Conservation (phyloP, 78 protist genomes). For the Protostelium mycophagum region DNA sequence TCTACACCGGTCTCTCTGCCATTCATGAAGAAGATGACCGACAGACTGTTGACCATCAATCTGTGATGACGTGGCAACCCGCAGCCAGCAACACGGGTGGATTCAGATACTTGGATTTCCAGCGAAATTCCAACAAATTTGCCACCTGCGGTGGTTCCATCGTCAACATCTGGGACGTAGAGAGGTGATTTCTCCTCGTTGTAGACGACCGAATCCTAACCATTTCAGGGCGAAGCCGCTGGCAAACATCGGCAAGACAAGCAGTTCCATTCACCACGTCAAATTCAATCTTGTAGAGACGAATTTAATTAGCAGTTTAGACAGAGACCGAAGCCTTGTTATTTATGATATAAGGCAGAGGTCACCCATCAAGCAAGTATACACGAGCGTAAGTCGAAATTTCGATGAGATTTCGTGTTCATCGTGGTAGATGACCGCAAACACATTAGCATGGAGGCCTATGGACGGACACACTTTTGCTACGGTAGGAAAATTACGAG, state of each 20-base stretch:
- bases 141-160: not conserved
- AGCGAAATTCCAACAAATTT: not conserved
- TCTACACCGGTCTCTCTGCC: not conserved
- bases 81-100: not conserved
- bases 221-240: not conserved
- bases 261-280: not conserved
- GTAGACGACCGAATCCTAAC: not conserved
- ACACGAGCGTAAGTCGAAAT: not conserved
- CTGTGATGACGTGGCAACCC: not conserved
- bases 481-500: not conserved
- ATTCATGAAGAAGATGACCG: not conserved
- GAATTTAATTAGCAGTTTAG: not conserved
- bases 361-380: not conserved
- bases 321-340: not conserved
- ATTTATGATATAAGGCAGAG: not conserved
- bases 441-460: not conserved
- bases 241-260: not conserved
- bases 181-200: not conserved
- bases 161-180: not conserved
- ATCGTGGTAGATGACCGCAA: not conserved
- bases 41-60: not conserved
- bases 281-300: not conserved
- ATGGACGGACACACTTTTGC: constrained; percentile 1
- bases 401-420: not conserved
- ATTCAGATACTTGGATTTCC: not conserved